A percentile compares a stretch with the other conserved stretches of the same genome.
phyloP scores from a whole-genome alignment of 495 filamentous ascomycete genomes.

The Aspergillus diversus region DNA sequence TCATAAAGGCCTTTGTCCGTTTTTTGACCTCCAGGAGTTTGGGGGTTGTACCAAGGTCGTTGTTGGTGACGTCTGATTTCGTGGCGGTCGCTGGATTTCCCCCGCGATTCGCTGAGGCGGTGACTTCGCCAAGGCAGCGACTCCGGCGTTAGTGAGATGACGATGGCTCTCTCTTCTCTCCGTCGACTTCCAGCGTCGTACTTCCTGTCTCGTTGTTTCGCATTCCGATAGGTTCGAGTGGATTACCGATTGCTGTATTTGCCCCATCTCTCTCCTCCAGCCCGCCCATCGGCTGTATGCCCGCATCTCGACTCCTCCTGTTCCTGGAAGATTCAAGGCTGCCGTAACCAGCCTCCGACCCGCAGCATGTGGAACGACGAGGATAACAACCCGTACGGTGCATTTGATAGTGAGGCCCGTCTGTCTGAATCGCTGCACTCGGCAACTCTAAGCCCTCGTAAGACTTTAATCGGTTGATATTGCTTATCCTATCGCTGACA shows the following conservation, averaged over 20 bases:
- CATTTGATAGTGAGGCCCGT: slow-evolving; percentile 82
- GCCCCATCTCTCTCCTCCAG: slow-evolving; percentile 8
- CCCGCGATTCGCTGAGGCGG: neutral
- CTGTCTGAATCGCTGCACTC: slow-evolving; percentile 72
- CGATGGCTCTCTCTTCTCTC: neutral
- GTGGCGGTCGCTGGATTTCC: neutral
- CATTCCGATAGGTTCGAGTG: neutral
- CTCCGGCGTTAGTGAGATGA: neutral
- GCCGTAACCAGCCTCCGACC: slow-evolving; percentile 25
- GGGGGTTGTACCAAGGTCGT: too few relatives aligned
- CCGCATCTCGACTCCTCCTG: neutral
- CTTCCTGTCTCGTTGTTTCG: neutral
- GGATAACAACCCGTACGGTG: slow-evolving; percentile 92
- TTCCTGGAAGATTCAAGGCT: slow-evolving; percentile 23
- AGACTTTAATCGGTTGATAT: slow-evolving; percentile 19
- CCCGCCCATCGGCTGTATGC: neutral
- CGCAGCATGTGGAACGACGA: slow-evolving; percentile 76
- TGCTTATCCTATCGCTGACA: slow-evolving; percentile 23
- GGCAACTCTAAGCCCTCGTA: slow-evolving; percentile 59
- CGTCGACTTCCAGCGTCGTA: neutral
- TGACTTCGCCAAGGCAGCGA: neutral
- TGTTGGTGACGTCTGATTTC: neutral
- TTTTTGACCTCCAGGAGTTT: too few relatives aligned
- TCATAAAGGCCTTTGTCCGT: too few relatives aligned
- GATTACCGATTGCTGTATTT: neutral